These are phyloP conservation scores for Musa balbisiana DNA, from an alignment of 202 grass and related monocot species.

Conservation along the genomic window DNA sequence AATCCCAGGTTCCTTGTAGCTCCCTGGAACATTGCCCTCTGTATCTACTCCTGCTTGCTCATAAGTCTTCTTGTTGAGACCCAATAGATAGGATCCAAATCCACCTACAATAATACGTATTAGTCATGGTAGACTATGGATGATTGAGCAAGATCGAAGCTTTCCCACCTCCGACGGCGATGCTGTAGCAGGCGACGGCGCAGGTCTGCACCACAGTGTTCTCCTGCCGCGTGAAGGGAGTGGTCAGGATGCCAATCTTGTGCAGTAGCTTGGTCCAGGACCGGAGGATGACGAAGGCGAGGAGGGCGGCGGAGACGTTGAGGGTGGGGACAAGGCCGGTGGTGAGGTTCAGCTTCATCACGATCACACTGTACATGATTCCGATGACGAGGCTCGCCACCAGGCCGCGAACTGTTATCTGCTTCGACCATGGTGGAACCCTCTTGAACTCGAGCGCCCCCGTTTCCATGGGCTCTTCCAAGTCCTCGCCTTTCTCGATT, in stretches of 20 bases:
- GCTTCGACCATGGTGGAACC: conserved; percentile 57
- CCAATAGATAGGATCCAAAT: conserved; percentile 79
- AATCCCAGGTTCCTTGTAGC: conserved; percentile 91
- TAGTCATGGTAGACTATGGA: neutral
- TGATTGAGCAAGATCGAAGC: neutral
- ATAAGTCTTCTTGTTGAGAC: conserved; percentile 81
- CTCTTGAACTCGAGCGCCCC: conserved; percentile 18
- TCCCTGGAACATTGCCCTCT: conserved; percentile 75
- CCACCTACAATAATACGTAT: conserved; percentile 37
- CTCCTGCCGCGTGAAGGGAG: conserved; percentile 76
- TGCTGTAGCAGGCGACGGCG: conserved; percentile 90
- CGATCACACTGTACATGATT: conserved; percentile 80
- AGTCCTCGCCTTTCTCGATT: conserved; percentile 35
- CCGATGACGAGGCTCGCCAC: conserved; percentile 62
- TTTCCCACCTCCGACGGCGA: conserved; percentile 65
- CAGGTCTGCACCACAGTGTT: conserved; percentile 95
- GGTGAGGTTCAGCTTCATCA: conserved; percentile 83
- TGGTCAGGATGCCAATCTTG: conserved; percentile 39
- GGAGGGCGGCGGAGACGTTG: conserved; percentile 84
- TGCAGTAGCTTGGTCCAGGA: conserved; percentile 58
- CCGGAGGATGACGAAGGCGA: conserved; percentile 79
- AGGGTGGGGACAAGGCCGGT: conserved; percentile 85
- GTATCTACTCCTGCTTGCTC: conserved; percentile 67
- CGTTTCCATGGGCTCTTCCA: conserved; percentile 24
- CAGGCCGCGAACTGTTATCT: conserved; percentile 69